These are phyloP conservation scores for Halophytophthora polymorphica DNA, from an alignment of 352 stramenopile genomes.

Conservation along the genomic window DNA sequence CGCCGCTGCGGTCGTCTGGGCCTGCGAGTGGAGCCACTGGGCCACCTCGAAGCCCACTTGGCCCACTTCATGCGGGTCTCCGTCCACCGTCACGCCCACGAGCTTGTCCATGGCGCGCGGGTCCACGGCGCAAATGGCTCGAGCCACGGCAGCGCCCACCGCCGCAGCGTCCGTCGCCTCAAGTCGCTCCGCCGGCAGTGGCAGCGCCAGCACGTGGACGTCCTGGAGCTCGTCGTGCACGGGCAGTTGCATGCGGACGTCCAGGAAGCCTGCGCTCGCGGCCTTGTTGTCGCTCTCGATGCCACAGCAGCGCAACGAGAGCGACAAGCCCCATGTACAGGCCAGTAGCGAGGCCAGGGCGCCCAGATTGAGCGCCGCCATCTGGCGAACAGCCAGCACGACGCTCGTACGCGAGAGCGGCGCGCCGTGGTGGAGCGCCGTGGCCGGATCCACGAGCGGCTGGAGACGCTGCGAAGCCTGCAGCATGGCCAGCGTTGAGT, in stretches of 20 bases:
- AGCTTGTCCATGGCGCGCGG: conserved; percentile 36
- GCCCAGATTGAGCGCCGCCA: conserved; percentile 37
- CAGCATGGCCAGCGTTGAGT: conserved; percentile 32
- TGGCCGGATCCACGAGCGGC: not conserved
- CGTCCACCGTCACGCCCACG: conserved; percentile 44
- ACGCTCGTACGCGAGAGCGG: conserved; percentile 7
- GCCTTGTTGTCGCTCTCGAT: conserved; percentile 9
- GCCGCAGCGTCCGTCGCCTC: not conserved
- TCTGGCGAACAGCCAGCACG: conserved; percentile 24
- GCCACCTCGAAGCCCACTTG: conserved; percentile 27
- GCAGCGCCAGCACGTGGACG: conserved; percentile 38
- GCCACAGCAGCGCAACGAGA: conserved; percentile 31
- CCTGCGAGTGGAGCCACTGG: conserved; percentile 22
- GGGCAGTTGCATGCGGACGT: conserved; percentile 35
- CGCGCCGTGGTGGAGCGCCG: not conserved
- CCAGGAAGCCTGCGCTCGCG: conserved; percentile 36
- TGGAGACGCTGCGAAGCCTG: conserved; percentile 31
- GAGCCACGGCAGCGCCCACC: conserved; percentile 13
- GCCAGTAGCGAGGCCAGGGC: conserved; percentile 31
- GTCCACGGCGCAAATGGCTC: conserved; percentile 30
- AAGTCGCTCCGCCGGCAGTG: conserved; percentile 30
- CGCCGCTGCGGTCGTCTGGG: conserved; percentile 2
- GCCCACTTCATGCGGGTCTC: conserved; percentile 46
- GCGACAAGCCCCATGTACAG: conserved; percentile 38
- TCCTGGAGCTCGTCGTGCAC: conserved; percentile 48